These are phyloP conservation scores for Symbiodinium pilosum DNA, from an alignment of 73 alveolate species.

Conservation along the genomic window DNA sequence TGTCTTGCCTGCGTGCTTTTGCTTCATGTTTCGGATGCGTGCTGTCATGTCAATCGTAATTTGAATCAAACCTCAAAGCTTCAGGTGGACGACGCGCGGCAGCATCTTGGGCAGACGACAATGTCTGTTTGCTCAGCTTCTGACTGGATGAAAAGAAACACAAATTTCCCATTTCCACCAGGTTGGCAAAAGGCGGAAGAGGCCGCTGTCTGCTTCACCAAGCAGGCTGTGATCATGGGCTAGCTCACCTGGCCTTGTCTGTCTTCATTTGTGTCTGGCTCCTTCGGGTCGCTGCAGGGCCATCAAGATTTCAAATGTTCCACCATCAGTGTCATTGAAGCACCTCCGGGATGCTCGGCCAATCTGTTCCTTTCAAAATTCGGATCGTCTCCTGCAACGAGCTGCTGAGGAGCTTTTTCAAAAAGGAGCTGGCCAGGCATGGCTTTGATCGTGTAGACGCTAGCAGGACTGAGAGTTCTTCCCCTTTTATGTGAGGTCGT, in stretches of 20 bases:
- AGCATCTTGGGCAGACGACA: not conserved
- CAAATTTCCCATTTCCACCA: not conserved
- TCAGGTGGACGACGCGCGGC: not conserved
- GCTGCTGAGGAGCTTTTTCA: not conserved
- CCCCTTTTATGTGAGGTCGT: no score
- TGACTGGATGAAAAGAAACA: not conserved
- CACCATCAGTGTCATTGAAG: conserved; percentile 48
- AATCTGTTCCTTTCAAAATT: no score
- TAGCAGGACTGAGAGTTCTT: no score
- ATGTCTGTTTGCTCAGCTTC: not conserved
- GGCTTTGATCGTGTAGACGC: not conserved
- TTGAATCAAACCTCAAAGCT: no score
- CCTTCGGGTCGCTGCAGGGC: conserved; percentile 8
- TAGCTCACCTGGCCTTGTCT: no score
- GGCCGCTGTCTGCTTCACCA: not conserved
- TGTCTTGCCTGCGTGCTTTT: no score
- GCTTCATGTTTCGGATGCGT: no score
- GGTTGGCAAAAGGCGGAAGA: not conserved
- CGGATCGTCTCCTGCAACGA: not conserved
- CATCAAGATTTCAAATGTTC: conserved; percentile 11
- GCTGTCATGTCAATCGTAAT: no score
- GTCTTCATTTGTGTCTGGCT: not conserved
- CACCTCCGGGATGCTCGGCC: conserved; percentile 10
- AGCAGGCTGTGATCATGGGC: no score
- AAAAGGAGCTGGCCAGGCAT: not conserved